Conservation (phyloP, 2,329 filamentous ascomycete genomes). For the Stagonosporopsis tanaceti region DNA sequence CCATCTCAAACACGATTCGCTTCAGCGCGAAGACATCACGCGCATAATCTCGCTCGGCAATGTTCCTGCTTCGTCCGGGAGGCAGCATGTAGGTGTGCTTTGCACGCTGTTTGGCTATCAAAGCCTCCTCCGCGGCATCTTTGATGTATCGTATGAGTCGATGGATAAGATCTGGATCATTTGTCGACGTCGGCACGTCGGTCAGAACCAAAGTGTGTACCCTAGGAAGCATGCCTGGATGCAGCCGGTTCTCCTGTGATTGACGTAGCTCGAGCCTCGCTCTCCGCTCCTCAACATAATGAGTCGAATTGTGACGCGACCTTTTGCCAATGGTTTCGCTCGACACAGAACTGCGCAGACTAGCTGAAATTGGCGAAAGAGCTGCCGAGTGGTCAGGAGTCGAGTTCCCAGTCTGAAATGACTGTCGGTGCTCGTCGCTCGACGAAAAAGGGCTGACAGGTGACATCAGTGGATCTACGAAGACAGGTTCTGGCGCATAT, state of each 20-base stretch:
- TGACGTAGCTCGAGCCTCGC: constrained; percentile 44
- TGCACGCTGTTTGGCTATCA: constrained; percentile 62
- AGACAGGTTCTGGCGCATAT: constrained; percentile 57
- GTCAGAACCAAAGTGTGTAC: constrained; percentile 65
- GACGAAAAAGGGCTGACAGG: constrained; percentile 25
- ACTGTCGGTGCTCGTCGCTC: constrained; percentile 13
- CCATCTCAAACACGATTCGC: constrained; percentile 63
- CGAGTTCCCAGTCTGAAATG: constrained; percentile 10
- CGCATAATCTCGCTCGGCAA: constrained; percentile 59
- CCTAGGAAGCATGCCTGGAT: constrained; percentile 64
- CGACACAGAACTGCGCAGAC: constrained; percentile 7
- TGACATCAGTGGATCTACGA: constrained; percentile 22
- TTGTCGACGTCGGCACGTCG: constrained; percentile 60
- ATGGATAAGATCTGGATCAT: constrained; percentile 48
- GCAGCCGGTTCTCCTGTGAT: constrained; percentile 50
- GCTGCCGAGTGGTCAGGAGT: constrained; percentile 10
- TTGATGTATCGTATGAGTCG: constrained; percentile 63
- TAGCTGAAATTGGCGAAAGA: constrained; percentile 27
- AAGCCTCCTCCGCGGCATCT: constrained; percentile 63
- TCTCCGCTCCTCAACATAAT: constrained; percentile 41
- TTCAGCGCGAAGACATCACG: constrained; percentile 63
- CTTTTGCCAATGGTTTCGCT: constrained; percentile 5
- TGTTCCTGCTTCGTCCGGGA: constrained; percentile 61
- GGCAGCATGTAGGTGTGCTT: constrained; percentile 65
- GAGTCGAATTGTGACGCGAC: constrained; percentile 33